Conservation (phyloP, 345 rosid species). For the Eucalyptus victrix region DNA sequence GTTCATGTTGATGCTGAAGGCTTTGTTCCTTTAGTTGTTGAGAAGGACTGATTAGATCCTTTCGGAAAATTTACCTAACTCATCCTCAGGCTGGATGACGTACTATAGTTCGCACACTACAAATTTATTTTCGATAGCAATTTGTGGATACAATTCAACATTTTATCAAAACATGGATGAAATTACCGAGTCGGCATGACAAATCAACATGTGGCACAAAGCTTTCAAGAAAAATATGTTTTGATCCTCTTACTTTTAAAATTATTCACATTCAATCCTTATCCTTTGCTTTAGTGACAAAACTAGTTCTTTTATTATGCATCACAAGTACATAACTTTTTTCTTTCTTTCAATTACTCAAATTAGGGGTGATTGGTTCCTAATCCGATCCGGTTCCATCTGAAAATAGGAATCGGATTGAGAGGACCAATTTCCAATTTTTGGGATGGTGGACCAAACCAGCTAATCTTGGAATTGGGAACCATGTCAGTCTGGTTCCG, state of each 20-base stretch:
- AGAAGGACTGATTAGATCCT: neutral
- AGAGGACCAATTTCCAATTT: too few relatives aligned
- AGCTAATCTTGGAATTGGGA: too few relatives aligned
- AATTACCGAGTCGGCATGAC: neutral
- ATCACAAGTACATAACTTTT: neutral
- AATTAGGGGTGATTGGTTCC: too few relatives aligned
- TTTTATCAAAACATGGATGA: neutral
- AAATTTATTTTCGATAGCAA: neutral
- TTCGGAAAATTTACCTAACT: neutral
- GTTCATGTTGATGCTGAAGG: neutral
- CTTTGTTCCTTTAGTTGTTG: neutral
- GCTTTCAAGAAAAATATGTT: neutral
- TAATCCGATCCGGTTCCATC: fast-evolving
- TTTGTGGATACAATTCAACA: neutral
- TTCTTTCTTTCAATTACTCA: too few relatives aligned
- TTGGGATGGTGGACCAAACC: too few relatives aligned
- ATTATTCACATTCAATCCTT: neutral
- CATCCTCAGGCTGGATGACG: neutral
- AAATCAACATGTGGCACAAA: neutral
- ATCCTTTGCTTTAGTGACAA: neutral
- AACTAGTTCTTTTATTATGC: neutral
- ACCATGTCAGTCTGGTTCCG: too few relatives aligned
- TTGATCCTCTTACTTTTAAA: neutral
- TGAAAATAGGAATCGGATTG: too few relatives aligned
- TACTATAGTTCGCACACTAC: neutral